Evolutionary conservation across 164 flowering plant species (phyloP), one percentile per base, ranked within the genome.

Genomic region (Aristolochia fimbriata): DNA sequence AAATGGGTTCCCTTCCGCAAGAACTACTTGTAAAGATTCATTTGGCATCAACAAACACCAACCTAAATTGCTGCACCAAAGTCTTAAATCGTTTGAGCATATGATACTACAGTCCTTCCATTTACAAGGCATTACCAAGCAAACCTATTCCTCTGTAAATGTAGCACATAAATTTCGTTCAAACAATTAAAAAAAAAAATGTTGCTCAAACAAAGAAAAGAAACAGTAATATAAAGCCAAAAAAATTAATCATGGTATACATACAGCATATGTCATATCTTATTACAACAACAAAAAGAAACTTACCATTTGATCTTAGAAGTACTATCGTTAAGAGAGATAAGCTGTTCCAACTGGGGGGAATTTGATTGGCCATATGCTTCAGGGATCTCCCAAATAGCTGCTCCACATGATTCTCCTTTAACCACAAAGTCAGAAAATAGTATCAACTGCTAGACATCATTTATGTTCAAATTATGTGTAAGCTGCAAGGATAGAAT

Each of bases 321-420:
- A 67, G 62, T 63, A 69, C 85, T 93, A 25, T 70, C 81, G 74
- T 91, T 91, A 61, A 94, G 96, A n/a, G 86, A 77, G 49, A 85
- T 86, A 70, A 90, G 76, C 55, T 74, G 65, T 62, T 90, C 91
- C 76, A 93, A 61, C 62, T 90, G 95, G 24, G 97, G 95, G 53
- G 99, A 84, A 83, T 80, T 88, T 20, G 80, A 67, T 62, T 88
- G 92, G 59, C 93, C 91, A 74, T 88, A 86, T 20, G 86, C 70
- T 78, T 90, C 97, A 45, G 99, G 99, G 51, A 88, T 90, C 76
- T 90, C 86, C 99, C 99, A 93, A 62, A 93, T 62, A 24, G 96
- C 88, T 24, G 97, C 99, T 64, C 92, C 97, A 78, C 78, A 81
- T 51, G 88, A 70, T 70, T 88, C 96, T 56, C 97, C 99, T 88